These are phyloP conservation scores for Acacia confusa DNA, from an alignment of 306 rosid species.

Conservation along the genomic window DNA sequence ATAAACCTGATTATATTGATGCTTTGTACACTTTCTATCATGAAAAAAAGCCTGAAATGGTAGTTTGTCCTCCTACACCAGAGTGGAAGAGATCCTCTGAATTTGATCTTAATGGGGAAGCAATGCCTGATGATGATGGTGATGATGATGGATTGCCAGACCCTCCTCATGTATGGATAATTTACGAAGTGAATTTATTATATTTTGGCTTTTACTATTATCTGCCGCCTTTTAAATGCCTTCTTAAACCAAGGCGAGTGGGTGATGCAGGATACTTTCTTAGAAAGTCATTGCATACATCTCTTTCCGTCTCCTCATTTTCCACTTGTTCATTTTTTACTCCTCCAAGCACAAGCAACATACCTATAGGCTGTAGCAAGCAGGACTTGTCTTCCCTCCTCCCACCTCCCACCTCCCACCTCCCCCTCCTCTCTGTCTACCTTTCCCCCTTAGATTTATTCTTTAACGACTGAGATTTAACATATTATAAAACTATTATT, in stretches of 20 bases:
- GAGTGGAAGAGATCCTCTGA: conserved; percentile 82
- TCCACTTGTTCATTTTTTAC: neutral
- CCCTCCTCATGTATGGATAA: conserved; percentile 56
- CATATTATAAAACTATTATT: too few species aligned
- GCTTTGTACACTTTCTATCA: conserved; percentile 68
- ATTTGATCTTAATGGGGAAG: conserved; percentile 82
- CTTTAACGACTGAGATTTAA: neutral
- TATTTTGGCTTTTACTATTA: neutral
- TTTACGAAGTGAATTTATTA: conserved; percentile 19
- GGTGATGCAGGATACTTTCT: neutral
- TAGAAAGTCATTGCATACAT: neutral
- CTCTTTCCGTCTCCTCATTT: neutral
- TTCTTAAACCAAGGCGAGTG: neutral
- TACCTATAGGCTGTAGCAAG: conserved; percentile 7
- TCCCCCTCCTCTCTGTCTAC: neutral
- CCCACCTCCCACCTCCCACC: neutral
- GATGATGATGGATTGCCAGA: conserved; percentile 65
- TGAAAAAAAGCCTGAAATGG: conserved; percentile 60
- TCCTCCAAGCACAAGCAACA: neutral
- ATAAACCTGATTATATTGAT: conserved; percentile 71
- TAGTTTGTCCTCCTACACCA: conserved; percentile 63
- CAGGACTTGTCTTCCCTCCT: neutral
- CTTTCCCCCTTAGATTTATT: neutral
- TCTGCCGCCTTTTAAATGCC: conserved; percentile 8
- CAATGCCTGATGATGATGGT: conserved; percentile 66